These are phyloP conservation scores for Digitaria exilis DNA, from an alignment of 202 grass and related monocot genomes.

Conservation along the genomic window DNA sequence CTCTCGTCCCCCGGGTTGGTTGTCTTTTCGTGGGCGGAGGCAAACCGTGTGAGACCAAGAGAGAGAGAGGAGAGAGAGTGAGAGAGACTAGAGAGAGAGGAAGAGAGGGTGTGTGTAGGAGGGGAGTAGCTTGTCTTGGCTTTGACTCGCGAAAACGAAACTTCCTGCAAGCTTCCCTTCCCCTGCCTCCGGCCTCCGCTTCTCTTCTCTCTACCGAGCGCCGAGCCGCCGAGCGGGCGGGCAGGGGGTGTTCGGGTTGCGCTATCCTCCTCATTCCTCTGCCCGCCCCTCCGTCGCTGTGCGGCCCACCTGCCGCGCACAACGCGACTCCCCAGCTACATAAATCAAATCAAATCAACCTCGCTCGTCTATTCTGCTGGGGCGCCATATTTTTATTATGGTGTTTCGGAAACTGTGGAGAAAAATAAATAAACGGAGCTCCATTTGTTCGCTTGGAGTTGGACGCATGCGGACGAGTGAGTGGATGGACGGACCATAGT, in stretches of 20 bases:
- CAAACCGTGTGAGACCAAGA: constrained; percentile 36
- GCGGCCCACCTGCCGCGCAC: constrained; percentile 34
- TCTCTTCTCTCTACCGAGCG: background rate
- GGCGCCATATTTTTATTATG: background rate
- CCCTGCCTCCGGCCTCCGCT: too few relatives aligned
- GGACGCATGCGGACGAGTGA: background rate
- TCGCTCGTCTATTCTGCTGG: background rate
- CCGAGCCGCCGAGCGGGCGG: too few relatives aligned
- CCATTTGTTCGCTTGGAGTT: background rate
- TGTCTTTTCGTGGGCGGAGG: constrained; percentile 42
- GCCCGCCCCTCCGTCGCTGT: background rate
- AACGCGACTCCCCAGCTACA: constrained; percentile 36
- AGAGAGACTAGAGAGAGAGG: background rate
- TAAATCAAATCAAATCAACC: background rate
- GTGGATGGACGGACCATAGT: background rate
- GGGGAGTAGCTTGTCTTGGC: constrained; percentile 2
- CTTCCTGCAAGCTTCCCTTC: constrained; percentile 19
- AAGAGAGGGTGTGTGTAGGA: background rate
- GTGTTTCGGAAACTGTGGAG: background rate
- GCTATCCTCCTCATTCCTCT: background rate
- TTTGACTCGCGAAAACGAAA: constrained; percentile 56
- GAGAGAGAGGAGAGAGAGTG: background rate
- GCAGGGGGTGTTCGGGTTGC: background rate
- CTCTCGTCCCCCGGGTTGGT: constrained; percentile 18
- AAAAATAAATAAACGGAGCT: background rate